A percentile compares a stretch with the other conserved stretches of the same genome.
These are phyloP conservation scores for Dioscorea zingiberensis DNA, from an alignment of 106 monocot genomes.

Conservation along the genomic window DNA sequence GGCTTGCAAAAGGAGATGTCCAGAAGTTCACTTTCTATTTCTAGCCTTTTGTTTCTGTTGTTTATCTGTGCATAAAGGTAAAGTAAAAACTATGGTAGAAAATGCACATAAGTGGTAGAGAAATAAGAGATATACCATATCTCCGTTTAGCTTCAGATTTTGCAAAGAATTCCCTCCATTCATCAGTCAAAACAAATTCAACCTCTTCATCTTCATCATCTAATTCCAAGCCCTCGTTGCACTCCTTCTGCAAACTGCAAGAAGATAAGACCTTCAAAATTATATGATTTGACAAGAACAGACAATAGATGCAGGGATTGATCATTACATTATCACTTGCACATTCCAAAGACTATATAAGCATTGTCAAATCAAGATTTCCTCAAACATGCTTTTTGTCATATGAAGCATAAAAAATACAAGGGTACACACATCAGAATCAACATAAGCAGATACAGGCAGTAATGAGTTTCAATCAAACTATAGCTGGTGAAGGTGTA, in stretches of 20 bases:
- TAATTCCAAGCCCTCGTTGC: constrained; percentile 6
- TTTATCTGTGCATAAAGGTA: constrained; percentile 8
- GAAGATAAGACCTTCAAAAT: background rate
- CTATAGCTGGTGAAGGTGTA: too few relatives aligned
- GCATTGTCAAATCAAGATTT: background rate
- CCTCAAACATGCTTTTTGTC: background rate
- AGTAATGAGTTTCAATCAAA: background rate
- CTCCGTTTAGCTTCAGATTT: constrained; percentile 62
- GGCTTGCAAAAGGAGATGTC: background rate
- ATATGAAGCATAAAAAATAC: background rate
- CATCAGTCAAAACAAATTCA: constrained; percentile 57
- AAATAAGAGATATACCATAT: constrained; percentile 11
- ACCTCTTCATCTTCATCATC: constrained; percentile 32
- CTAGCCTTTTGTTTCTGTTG: constrained; percentile 4
- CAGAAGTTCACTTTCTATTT: background rate
- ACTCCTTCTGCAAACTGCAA: constrained; percentile 6
- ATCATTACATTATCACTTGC: background rate
- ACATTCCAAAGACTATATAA: too few relatives aligned
- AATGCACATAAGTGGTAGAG: background rate
- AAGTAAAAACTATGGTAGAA: background rate
- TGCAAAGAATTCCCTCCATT: constrained; percentile 67
- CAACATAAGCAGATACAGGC: background rate
- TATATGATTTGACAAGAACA: background rate
- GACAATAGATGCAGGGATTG: background rate
- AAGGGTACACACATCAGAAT: background rate